Evolutionary conservation across 1,284 basidiomycete genomes (phyloP).

Genomic region (Agroathelia rolfsii): DNA sequence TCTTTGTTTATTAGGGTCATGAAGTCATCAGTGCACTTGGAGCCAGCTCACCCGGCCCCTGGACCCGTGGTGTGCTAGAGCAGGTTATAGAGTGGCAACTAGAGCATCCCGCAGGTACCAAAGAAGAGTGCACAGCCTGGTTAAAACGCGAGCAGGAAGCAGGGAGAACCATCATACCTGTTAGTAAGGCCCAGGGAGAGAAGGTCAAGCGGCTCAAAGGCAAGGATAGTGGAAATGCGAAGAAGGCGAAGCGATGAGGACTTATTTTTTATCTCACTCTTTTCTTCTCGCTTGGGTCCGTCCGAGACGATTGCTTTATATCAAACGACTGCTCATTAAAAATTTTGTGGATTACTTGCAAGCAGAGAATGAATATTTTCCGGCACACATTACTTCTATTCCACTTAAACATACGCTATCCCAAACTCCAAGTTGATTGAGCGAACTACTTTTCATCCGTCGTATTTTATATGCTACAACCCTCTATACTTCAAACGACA

Average conservation of each 20-base stretch:
- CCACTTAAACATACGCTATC: too few relatives aligned
- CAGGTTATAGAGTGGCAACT: slow-evolving; percentile 78
- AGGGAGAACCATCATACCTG: slow-evolving; percentile 29
- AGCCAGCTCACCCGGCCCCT: slow-evolving; percentile 50
- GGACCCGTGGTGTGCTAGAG: slow-evolving; percentile 56
- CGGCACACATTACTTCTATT: too few relatives aligned
- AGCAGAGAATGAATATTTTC: too few relatives aligned
- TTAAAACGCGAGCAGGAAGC: slow-evolving; percentile 42
- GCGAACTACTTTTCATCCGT: too few relatives aligned
- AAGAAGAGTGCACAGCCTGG: slow-evolving; percentile 64
- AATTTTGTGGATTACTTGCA: too few relatives aligned
- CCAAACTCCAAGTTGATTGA: too few relatives aligned
- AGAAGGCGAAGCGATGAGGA: slow-evolving; percentile 34
- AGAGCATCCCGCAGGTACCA: slow-evolving; percentile 54
- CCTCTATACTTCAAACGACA: too few relatives aligned
- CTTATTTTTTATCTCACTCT: too few relatives aligned
- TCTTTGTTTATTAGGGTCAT: slow-evolving; percentile 48
- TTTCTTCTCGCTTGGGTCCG: too few relatives aligned
- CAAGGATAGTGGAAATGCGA: slow-evolving; percentile 25
- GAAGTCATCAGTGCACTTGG: slow-evolving; percentile 50
- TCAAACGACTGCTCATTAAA: too few relatives aligned
- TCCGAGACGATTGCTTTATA: too few relatives aligned
- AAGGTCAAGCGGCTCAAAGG: slow-evolving; percentile 16
- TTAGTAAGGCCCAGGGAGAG: slow-evolving; percentile 17
- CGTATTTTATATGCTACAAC: too few relatives aligned